Evolutionary conservation across 495 filamentous ascomycete species (phyloP).

Genomic region (Bryoglossum gracile): DNA sequence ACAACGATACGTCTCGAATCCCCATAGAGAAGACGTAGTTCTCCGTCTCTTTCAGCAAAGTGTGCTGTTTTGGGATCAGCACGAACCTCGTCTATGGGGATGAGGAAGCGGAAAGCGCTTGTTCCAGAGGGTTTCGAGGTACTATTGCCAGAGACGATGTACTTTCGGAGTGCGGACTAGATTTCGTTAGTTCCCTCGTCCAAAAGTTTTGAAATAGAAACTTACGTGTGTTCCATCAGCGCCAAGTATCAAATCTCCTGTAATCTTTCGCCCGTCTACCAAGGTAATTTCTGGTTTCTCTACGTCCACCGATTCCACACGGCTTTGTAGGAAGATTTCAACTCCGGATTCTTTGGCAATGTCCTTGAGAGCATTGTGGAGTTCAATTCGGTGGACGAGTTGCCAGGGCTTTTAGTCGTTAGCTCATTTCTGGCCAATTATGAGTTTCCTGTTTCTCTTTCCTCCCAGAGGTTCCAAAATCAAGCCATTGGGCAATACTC

Average conservation of each 20-base stretch:
- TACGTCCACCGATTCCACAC: conserved; percentile 37
- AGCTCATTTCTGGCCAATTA: background rate
- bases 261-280: conserved; percentile 28
- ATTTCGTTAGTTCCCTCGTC: conserved; percentile 32
- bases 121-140: conserved; percentile 42
- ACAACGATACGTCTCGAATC: conserved; percentile 40
- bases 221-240: conserved; percentile 31
- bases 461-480: too few relatives aligned
- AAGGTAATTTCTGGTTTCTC: conserved; percentile 35
- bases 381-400: conserved; percentile 41
- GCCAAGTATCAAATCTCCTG: conserved; percentile 33
- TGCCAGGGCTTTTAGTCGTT: conserved; percentile 18
- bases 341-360: conserved; percentile 31
- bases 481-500: background rate
- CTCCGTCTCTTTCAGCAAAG: conserved; percentile 36
- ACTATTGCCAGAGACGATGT: conserved; percentile 30
- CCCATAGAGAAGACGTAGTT: conserved; percentile 41
- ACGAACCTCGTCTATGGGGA: conserved; percentile 36
- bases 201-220: conserved; percentile 6
- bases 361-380: conserved; percentile 35
- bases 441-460: too few relatives aligned
- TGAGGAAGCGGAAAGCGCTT: conserved; percentile 53
- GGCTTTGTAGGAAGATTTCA: conserved; percentile 37
- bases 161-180: conserved; percentile 30
- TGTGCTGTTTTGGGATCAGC: conserved; percentile 44